Conservation (phyloP, 176 grass and related monocot species). For the Olyra latifolia region DNA sequence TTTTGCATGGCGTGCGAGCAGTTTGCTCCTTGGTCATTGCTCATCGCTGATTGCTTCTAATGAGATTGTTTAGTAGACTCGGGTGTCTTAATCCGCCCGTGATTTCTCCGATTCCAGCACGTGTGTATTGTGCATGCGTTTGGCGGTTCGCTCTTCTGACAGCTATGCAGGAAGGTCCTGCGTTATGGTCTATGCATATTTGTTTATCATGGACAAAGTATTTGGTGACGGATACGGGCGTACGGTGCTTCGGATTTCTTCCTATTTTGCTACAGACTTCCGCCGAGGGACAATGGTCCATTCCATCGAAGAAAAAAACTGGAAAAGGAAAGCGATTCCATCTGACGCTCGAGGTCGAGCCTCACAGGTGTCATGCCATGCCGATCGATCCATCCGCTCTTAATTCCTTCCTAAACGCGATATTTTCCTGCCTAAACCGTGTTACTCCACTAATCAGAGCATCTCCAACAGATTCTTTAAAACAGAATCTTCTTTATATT, state of each 20-base stretch:
- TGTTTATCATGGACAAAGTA: not conserved
- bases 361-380: not conserved
- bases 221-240: not conserved
- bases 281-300: not conserved
- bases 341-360: not conserved
- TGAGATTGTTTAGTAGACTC: not conserved
- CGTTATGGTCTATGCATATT: not conserved
- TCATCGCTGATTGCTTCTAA: too few relatives aligned
- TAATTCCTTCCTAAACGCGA: not conserved
- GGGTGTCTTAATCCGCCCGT: not conserved
- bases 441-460: not conserved
- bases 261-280: not conserved
- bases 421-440: not conserved
- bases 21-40: not conserved
- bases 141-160: too few relatives aligned
- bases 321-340: not conserved
- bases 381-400: not conserved
- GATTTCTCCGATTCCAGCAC: not conserved
- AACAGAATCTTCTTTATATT: too few relatives aligned
- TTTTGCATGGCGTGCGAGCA: not conserved
- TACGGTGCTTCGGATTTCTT: not conserved
- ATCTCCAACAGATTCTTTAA: too few relatives aligned
- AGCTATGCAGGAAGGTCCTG: not conserved
- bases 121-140: not conserved
- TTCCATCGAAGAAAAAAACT: not conserved